Base-by-base conservation (phyloP, 805 yeast species). In the Suhomyces xylopsoci region DNA sequence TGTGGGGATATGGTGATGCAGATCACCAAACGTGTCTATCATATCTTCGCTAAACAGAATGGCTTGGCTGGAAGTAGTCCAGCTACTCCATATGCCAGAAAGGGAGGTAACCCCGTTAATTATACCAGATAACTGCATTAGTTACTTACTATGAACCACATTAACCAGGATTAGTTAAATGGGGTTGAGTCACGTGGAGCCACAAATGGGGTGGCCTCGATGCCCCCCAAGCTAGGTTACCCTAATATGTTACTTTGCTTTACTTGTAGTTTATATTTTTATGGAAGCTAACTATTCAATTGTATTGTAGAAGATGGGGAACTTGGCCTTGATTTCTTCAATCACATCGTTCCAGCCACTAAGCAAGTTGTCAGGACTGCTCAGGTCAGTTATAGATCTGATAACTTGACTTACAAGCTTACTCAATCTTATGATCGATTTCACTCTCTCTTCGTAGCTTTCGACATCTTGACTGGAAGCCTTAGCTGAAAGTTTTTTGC, bases 401-500 rank as follows among this genome's bases (percentile, higher is more conserved):
- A 53, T 45, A 34, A 51, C 22, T 40, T 43, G 48, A 30, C 63
- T 57, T 26, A 67, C 56, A 17, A 53, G 59, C 51, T 68, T 69
- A n/a, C 66, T 59, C 48, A 71, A 62, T 28, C 57, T 61, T 10
- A 68, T 60, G 7, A 73, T 62, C 2, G 77, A 65, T 44, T 72
- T 66, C 20, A 69, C 57, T 3, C 76, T 68, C 45, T 83, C 87
- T 52, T 79, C 77, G 50, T 76, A 76, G 53, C 77, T 79, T 59
- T 85, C 90, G 22, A 80, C 66, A 52, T 84, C 90, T 63, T 85
- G 89, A 50, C 84, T 80, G n/a, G 84, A 82, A 7, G 90, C 86
- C 50, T 78, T 83, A 24, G 80, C 84, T 55, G 81, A 77, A 50
- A 83, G 67, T 55, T 80, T 83, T 50, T 77, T 77, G 41, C 71